Conservation (phyloP, 768 basidiomycete species). For the Scleroderma citrinum region DNA sequence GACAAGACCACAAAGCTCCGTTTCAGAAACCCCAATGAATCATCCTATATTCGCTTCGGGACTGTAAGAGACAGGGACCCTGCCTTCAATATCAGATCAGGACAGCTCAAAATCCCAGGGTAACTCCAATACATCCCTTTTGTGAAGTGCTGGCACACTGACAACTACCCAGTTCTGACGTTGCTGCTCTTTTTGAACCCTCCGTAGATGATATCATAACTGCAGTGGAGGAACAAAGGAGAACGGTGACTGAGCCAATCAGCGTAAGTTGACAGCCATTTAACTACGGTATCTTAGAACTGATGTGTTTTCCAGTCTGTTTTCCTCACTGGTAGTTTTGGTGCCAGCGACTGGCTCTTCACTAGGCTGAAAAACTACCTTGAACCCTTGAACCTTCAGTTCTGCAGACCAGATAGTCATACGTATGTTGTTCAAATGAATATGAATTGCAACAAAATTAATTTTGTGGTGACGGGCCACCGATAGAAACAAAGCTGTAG, state of each 20-base stretch:
- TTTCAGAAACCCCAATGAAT: conserved; percentile 35
- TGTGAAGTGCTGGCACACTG: neutral
- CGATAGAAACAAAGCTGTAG: conserved; percentile 41
- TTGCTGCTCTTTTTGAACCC: conserved; percentile 27
- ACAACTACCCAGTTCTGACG: conserved; percentile 18
- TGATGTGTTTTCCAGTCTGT: conserved; percentile 26
- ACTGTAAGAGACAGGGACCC: conserved; percentile 36
- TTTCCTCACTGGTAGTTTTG: conserved; percentile 42
- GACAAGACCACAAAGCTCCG: conserved; percentile 43
- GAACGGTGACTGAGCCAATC: conserved; percentile 15
- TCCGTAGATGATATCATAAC: conserved; percentile 16
- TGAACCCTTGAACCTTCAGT: conserved; percentile 28
- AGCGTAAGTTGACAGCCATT: conserved; percentile 14
- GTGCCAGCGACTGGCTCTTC: conserved; percentile 40
- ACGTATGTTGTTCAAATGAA: conserved; percentile 31
- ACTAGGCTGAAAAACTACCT: conserved; percentile 27
- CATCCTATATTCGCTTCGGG: conserved; percentile 45
- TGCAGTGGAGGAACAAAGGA: conserved; percentile 20
- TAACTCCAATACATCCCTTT: conserved; percentile 5
- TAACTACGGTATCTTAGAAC: neutral
- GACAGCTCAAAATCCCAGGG: conserved; percentile 41
- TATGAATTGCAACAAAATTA: neutral
- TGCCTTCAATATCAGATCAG: conserved; percentile 36
- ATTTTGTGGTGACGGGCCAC: neutral
- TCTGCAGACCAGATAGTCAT: conserved; percentile 47